phyloP scores from a whole-genome alignment of 176 grass and related monocot genomes.

The Tillandsia fasciculata region DNA sequence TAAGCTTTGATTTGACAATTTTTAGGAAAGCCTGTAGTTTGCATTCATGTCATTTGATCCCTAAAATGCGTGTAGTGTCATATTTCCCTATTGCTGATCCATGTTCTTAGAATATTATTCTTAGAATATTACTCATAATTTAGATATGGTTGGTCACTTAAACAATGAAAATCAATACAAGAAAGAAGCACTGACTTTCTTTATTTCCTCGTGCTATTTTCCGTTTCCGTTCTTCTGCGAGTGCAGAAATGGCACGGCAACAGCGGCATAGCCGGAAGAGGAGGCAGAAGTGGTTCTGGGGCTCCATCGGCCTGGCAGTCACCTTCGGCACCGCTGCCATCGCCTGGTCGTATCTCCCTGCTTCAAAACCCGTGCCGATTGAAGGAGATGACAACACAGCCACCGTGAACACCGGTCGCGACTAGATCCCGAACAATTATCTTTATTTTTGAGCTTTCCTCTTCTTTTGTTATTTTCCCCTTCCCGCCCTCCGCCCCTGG shows the following conservation, averaged over 20 bases:
- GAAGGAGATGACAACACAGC: slow-evolving; percentile 23
- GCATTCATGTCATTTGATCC: too few species aligned
- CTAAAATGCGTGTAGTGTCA: too few species aligned
- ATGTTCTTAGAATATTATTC: too few species aligned
- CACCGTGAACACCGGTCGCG: slow-evolving; percentile 20
- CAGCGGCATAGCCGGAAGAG: slow-evolving; percentile 50
- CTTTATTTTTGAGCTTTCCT: too few species aligned
- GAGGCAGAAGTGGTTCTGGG: slow-evolving; percentile 86
- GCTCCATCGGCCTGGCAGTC: slow-evolving; percentile 70
- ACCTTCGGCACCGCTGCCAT: slow-evolving; percentile 63
- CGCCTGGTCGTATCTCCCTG: slow-evolving; percentile 75
- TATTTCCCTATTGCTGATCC: too few species aligned
- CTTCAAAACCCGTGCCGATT: slow-evolving; percentile 7
- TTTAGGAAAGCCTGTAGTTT: too few species aligned
- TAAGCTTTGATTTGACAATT: too few species aligned
- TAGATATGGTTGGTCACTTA: too few species aligned
- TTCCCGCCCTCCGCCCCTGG: too few species aligned
- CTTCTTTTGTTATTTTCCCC: too few species aligned
- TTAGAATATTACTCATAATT: too few species aligned
- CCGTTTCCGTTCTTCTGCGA: not conserved
- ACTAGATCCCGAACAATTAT: slow-evolving; percentile 25
- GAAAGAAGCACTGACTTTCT: not conserved
- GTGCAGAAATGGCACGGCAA: slow-evolving; percentile 81
- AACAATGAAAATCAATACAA: too few species aligned
- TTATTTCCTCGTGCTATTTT: not conserved